phyloP scores from a whole-genome alignment of 768 basidiomycete genomes.

The Paxillus involutus region DNA sequence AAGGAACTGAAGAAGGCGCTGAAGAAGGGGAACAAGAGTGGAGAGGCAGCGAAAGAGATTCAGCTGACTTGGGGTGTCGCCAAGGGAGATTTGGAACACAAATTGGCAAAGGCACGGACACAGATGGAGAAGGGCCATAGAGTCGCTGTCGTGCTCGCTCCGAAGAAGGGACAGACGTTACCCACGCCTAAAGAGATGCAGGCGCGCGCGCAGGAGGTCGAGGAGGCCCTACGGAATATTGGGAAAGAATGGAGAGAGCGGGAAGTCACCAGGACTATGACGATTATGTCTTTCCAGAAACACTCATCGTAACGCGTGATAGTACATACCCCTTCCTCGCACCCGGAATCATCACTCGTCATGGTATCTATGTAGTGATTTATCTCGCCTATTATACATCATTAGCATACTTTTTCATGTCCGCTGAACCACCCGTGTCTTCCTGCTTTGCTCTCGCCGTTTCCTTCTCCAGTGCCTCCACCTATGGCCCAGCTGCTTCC shows the following conservation, averaged over 20 bases:
- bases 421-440: conserved; percentile 6
- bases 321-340: not conserved
- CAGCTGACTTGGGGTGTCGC: conserved; percentile 71
- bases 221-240: conserved; percentile 44
- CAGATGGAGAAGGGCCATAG: conserved; percentile 60
- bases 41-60: conserved; percentile 57
- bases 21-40: conserved; percentile 28
- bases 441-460: not conserved
- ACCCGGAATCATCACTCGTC: conserved; percentile 8
- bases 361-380: conserved; percentile 2
- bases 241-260: conserved; percentile 53
- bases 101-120: conserved; percentile 55
- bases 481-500: conserved; percentile 19
- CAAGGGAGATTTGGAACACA: conserved; percentile 61
- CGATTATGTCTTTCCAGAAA: conserved; percentile 46
- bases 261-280: conserved; percentile 37
- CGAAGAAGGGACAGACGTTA: conserved; percentile 45
- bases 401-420: conserved; percentile 26
- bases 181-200: conserved; percentile 41
- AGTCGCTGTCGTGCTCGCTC: conserved; percentile 55
- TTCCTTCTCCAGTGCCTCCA: conserved; percentile 21
- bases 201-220: conserved; percentile 43
- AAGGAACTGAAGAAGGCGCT: conserved; percentile 36
- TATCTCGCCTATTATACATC: conserved; percentile 24
- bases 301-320: conserved; percentile 6